Conservation (phyloP, 2,329 filamentous ascomycete species). For the Onygenales sp. region DNA sequence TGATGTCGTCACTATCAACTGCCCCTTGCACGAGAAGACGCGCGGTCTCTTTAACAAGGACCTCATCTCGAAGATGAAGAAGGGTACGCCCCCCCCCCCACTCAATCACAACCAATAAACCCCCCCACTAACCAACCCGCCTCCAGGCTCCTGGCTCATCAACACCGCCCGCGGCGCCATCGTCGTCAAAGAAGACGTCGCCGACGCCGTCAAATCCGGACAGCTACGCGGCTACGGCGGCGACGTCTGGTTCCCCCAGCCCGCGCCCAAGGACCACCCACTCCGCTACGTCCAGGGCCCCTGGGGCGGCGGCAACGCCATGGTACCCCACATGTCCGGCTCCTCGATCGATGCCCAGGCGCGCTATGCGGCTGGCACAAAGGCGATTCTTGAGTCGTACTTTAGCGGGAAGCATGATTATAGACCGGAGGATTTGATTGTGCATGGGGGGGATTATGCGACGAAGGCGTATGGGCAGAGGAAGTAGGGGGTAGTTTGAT, state of each 20-base stretch:
- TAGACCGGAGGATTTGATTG: slow-evolving; percentile 80
- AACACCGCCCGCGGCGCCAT: slow-evolving; percentile 99
- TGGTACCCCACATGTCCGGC: slow-evolving; percentile 98
- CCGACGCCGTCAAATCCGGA: slow-evolving; percentile 80
- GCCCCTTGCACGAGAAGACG: slow-evolving; percentile 97
- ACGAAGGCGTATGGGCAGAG: slow-evolving; percentile 88
- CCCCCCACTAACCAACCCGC: not conserved
- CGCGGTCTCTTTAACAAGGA: slow-evolving; percentile 97
- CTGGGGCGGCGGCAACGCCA: slow-evolving; percentile 95
- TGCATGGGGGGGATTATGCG: slow-evolving; percentile 81
- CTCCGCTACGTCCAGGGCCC: slow-evolving; percentile 90
- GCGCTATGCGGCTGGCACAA: slow-evolving; percentile 78
- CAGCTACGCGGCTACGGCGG: slow-evolving; percentile 50
- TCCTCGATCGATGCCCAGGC: slow-evolving; percentile 97
- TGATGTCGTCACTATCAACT: slow-evolving; percentile 98
- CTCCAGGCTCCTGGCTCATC: slow-evolving; percentile 77
- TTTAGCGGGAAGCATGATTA: slow-evolving; percentile 83
- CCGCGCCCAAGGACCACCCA: slow-evolving; percentile 83
- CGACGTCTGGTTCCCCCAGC: slow-evolving; percentile 85
- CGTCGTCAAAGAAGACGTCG: slow-evolving; percentile 98
- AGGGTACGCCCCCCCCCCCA: slow-evolving; percentile 45
- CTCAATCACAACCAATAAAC: slow-evolving; percentile 4
- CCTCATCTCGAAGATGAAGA: slow-evolving; percentile 98
- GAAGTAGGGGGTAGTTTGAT: too few relatives aligned
- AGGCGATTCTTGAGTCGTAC: slow-evolving; percentile 86